A percentile compares a stretch with the other conserved stretches of the same genome.
phyloP scores from a whole-genome alignment of 257 asterid genomes.

The Craterostigma plantagineum region DNA sequence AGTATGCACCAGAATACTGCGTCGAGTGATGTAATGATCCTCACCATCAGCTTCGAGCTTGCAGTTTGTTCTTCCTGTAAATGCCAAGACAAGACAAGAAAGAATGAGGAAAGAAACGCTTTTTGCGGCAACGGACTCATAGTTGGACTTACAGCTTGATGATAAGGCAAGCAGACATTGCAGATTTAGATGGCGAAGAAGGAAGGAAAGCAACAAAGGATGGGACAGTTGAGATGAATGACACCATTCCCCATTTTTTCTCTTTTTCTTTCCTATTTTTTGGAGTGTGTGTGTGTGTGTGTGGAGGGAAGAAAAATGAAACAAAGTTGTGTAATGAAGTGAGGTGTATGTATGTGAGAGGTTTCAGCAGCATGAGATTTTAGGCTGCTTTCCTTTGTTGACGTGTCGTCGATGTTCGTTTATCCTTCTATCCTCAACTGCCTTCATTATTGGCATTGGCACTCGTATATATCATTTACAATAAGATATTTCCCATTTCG shows the following conservation, averaged over 20 bases:
- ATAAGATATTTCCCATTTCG: too few relatives aligned
- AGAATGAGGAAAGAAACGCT: neutral
- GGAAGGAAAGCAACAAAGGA: conserved; percentile 25
- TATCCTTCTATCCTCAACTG: too few relatives aligned
- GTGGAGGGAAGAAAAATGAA: too few relatives aligned
- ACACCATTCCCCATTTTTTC: conserved; percentile 26
- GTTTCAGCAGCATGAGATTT: too few relatives aligned
- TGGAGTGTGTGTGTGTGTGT: too few relatives aligned
- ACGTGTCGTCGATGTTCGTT: too few relatives aligned
- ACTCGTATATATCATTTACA: too few relatives aligned
- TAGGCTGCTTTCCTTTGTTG: too few relatives aligned
- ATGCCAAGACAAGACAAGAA: conserved; percentile 6
- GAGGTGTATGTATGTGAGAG: too few relatives aligned
- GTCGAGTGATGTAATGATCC: conserved; percentile 26
- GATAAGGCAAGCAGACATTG: conserved; percentile 16
- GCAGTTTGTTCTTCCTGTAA: conserved; percentile 37
- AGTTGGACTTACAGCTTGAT: conserved; percentile 27
- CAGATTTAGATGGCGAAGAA: conserved; percentile 17
- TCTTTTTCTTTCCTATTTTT: neutral
- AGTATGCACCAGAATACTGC: conserved; percentile 45
- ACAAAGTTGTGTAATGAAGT: too few relatives aligned
- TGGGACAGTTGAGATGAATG: conserved; percentile 64
- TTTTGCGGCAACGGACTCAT: neutral
- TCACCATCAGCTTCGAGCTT: conserved; percentile 26
- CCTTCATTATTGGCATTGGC: too few relatives aligned